These are phyloP conservation scores for Reutealis trisperma DNA, from an alignment of 345 rosid species.

Conservation along the genomic window DNA sequence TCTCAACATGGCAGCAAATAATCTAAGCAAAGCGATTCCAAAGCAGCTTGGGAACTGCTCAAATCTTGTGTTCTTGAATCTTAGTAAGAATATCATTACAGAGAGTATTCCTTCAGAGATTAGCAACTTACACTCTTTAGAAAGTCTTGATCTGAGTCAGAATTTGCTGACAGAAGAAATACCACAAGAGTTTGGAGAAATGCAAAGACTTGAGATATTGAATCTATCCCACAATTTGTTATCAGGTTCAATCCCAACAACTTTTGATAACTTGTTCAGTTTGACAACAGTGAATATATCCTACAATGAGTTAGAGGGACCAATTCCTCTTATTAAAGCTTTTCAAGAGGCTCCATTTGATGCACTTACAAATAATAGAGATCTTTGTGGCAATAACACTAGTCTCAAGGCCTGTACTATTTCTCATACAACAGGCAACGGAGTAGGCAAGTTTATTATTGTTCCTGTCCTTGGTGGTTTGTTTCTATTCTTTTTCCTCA, in stretches of 20 bases:
- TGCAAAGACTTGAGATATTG: slow-evolving; percentile 26
- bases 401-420: no score
- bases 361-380: no score
- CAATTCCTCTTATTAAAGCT: not conserved
- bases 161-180: slow-evolving; percentile 28
- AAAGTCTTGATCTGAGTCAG: slow-evolving; percentile 33
- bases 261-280: slow-evolving; percentile 15
- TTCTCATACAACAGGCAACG: not conserved
- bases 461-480: not conserved
- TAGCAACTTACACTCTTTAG: not conserved
- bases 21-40: no score
- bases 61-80: not conserved
- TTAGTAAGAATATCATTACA: slow-evolving; percentile 17
- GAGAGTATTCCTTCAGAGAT: not conserved
- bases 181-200: slow-evolving; percentile 17
- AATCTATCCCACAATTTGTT: slow-evolving; percentile 41
- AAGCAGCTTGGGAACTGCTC: no score
- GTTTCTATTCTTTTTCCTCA: not conserved
- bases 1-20: no score
- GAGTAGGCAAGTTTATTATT: not conserved
- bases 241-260: slow-evolving; percentile 34
- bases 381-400: no score
- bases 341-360: not conserved
- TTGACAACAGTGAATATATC: slow-evolving; percentile 32
- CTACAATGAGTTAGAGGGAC: slow-evolving; percentile 26